Base-by-base conservation (phyloP, 345 rosid species). In the Eutrema heterophyllum region DNA sequence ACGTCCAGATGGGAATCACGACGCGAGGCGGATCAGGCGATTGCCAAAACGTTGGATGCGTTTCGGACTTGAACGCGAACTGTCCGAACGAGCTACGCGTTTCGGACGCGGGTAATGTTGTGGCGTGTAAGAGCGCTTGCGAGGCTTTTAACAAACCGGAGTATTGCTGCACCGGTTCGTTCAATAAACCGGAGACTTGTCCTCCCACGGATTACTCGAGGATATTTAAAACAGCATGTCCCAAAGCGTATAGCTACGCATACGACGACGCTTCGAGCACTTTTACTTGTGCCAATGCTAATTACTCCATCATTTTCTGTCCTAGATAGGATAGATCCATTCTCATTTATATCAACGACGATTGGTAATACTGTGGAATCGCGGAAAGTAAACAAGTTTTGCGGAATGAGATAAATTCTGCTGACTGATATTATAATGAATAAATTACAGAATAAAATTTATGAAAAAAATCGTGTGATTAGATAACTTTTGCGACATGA, bases 71-170 rank as follows among this genome's bases (percentile, higher is more conserved):
- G 3, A 93, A 91, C 49, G 55, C 29, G 5, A 78, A 39, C 8
- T 93, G 97, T 68, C 98, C 98, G 2, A 27, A 78, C 0, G 93
- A 84, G 68, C 74, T 88, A 49, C 86, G 62, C 77, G 86, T 94
- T 5, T 10, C n/a, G 73, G 41, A 6, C 36, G 2, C 7, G 73
- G 68, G 5, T 53, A 86, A 12, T 79, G 89, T 35, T 18, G 94
- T 88, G 6, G 98, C 93, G 14, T 94, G 98, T 39, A 88, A 76
- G 83, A 94, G 98, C 70, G 98, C 97, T 1, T 91, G 97, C 53
- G 86, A 80, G 32, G 91, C 90, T 4, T 94, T 89, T 56, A 79
- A 81, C 21, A 14, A 78, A 57, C 87, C 96, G 12, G 86, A 89
- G 79, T 91, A 84, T 71, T 94, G 97, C 21, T 94, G 98, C 76